Evolutionary conservation across 2,329 filamentous ascomycete species (phyloP), one percentile per base, ranked within the genome.

Genomic region (Incumbomyces lentus): DNA sequence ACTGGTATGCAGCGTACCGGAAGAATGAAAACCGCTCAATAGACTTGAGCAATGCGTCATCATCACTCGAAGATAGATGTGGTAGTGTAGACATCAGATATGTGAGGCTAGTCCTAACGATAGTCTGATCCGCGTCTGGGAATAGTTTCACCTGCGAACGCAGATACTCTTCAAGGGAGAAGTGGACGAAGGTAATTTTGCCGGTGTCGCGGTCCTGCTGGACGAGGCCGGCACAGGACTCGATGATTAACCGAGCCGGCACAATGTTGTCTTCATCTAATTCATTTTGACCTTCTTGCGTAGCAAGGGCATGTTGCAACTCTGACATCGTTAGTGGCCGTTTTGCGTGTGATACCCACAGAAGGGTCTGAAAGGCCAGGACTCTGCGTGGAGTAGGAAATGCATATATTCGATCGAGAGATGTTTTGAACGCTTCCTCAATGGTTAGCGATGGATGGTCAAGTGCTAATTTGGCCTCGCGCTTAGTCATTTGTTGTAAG

Each of bases 221-320:
- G 3, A 66, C 56, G 3, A 67, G 52, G 1, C 64, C 64, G 34
- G 56, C 58, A 41, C 64, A 66, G 12, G 50, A 55, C 17, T 59
- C 59, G 12, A 60, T 26, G 6, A 61, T 46, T 11, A 44, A 47
- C 14, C 49, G 48, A n/a, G 48, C 41, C 8, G 52, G 49, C 6
- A 55, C 47, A 6, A 63, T 39, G 46, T 60, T 57, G n/a, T 59
- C 57, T 37, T 44, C 18, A 40, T 64, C 54, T 26, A 65, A 35
- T 40, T 55, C 49, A 16, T 11, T 41, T 26, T 53, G 45, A 7
- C 49, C 53, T 2, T 48, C 46, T 17, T 52, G 52, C 7, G 64
- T 48, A 8, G 60, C 60, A 47, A 64, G 47, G 14, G 59, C 57
- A 40, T 64, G 58, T 44, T 58, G 56, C 19, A 65, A 49, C 42